Evolutionary conservation across 2,329 filamentous ascomycete species (phyloP).

Genomic region (Fonsecaea multimorphosa): DNA sequence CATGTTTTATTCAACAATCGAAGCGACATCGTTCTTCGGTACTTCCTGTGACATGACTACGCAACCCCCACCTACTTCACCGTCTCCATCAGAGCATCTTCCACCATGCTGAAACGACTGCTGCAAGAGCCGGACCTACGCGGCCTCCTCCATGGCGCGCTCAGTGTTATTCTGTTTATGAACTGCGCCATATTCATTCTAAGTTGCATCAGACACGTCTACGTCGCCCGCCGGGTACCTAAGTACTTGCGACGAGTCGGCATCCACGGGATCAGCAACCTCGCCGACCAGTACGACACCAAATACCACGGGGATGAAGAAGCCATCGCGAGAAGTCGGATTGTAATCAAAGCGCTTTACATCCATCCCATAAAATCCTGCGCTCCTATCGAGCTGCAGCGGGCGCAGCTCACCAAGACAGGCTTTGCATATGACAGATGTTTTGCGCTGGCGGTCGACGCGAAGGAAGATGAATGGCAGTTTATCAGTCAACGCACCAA

Average conservation of each 20-base stretch:
- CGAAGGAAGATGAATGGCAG: slow-evolving; percentile 30
- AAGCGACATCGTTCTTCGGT: background rate
- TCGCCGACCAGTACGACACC: background rate
- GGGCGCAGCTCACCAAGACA: slow-evolving; percentile 37
- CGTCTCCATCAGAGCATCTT: background rate
- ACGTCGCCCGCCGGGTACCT: background rate
- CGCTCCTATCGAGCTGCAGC: slow-evolving; percentile 34
- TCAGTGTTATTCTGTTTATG: background rate
- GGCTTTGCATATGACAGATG: slow-evolving; percentile 39
- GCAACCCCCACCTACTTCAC: background rate
- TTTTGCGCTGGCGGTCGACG: slow-evolving; percentile 36
- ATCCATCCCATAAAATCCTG: slow-evolving; percentile 40
- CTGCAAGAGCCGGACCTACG: background rate
- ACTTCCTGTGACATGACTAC: background rate
- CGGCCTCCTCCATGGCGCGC: background rate
- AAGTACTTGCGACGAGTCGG: background rate
- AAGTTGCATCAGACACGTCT: background rate
- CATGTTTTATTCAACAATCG: background rate
- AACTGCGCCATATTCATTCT: background rate
- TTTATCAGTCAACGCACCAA: slow-evolving; percentile 41
- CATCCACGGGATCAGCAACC: background rate
- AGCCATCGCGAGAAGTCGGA: background rate
- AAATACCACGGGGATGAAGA: background rate
- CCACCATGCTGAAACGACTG: background rate
- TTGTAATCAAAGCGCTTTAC: slow-evolving; percentile 35